phyloP scores from a whole-genome alignment of 805 yeast genomes.

The Dipodascus albidus region DNA sequence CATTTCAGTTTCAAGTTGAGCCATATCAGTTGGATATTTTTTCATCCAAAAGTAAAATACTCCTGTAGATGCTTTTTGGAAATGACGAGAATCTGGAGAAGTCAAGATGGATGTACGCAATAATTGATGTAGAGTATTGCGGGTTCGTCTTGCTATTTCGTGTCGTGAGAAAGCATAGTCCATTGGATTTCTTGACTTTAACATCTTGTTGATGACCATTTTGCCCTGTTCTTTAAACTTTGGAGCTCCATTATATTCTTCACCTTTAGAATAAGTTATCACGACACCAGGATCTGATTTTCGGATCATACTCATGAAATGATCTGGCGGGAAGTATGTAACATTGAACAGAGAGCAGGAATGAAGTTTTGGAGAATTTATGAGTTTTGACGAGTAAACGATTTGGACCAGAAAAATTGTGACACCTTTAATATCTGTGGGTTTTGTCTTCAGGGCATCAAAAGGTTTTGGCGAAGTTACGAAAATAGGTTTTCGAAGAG shows the following conservation, averaged over 20 bases:
- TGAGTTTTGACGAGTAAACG: not conserved
- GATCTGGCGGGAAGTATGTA: not conserved
- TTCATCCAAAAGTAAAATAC: not conserved
- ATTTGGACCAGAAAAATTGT: not conserved
- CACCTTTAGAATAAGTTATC: not conserved
- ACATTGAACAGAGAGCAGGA: not conserved
- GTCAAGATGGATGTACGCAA: not conserved
- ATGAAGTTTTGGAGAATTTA: not conserved
- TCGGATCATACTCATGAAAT: not conserved
- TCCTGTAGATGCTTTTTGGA: not conserved
- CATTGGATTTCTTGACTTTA: not conserved
- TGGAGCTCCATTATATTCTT: not conserved
- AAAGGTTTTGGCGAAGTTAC: not conserved
- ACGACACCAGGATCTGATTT: not conserved
- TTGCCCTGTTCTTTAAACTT: not conserved
- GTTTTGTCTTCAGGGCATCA: not conserved
- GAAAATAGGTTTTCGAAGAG: not conserved
- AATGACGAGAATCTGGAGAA: not conserved
- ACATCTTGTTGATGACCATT: not conserved
- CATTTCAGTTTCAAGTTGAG: not conserved
- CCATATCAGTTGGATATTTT: not conserved
- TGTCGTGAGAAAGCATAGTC: not conserved
- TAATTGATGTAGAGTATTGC: not conserved
- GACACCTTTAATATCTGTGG: not conserved
- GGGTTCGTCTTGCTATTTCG: not conserved